Evolutionary conservation across 2,329 filamentous ascomycete species (phyloP).

Genomic region (Botrytis elliptica): DNA sequence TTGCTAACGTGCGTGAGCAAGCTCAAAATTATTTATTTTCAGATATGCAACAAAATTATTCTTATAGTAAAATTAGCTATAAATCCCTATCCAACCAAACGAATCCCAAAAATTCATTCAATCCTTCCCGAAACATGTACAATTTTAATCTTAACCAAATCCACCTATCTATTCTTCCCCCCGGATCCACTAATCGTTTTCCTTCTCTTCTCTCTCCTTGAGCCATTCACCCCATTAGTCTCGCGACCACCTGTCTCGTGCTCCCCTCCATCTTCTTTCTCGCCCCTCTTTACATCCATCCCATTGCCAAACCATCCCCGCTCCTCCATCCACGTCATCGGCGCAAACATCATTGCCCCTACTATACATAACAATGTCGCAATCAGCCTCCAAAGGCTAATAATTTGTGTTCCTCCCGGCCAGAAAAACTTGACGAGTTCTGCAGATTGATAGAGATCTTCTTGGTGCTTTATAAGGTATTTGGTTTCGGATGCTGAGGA

Average conservation of each 20-base stretch:
- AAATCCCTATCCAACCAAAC: no score
- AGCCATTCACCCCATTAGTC: background rate
- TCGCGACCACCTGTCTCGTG: background rate
- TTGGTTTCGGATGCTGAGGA: conserved; percentile 36
- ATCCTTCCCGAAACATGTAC: no score
- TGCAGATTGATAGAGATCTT: conserved; percentile 77
- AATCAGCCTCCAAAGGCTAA: conserved; percentile 51
- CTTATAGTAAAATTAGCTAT: background rate
- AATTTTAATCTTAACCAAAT: background rate
- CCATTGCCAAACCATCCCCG: conserved; percentile 27
- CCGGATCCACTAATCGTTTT: background rate
- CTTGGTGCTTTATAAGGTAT: conserved; percentile 74
- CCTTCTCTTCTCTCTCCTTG: background rate
- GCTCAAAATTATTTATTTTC: background rate
- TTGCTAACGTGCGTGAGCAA: background rate
- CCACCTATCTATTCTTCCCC: background rate
- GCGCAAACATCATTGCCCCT: conserved; percentile 51
- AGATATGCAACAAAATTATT: background rate
- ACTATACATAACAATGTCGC: conserved; percentile 64
- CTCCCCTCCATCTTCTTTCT: background rate
- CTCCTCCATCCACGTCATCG: conserved; percentile 52
- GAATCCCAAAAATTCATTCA: background rate
- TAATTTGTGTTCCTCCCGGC: conserved; percentile 56
- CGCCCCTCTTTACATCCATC: background rate
- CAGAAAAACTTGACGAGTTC: conserved; percentile 73